phyloP scores from a whole-genome alignment of 257 asterid genomes.

The Forsythia viridissima region DNA sequence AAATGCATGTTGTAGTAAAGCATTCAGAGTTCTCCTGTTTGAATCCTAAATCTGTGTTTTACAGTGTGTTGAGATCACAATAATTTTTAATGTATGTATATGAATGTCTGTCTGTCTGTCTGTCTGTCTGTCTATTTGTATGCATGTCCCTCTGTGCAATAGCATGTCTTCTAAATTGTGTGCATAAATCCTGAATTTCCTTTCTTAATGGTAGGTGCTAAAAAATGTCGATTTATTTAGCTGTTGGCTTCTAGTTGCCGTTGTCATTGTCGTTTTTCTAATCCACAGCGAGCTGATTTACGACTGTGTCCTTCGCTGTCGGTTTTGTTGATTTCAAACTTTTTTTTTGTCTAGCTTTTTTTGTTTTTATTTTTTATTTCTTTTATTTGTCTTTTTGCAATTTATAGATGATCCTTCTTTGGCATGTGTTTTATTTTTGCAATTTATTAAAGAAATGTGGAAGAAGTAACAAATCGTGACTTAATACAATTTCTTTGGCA shows the following conservation, averaged over 20 bases:
- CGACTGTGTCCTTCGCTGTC: neutral
- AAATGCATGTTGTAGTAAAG: neutral
- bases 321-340: neutral
- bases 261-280: neutral
- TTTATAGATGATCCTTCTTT: neutral
- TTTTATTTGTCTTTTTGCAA: neutral
- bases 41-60: too few species aligned
- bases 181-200: neutral
- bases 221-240: neutral
- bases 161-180: conserved; percentile 6
- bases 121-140: neutral
- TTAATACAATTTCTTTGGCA: neutral
- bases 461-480: neutral
- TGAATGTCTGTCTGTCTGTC: neutral
- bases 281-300: neutral
- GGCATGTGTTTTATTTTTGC: neutral
- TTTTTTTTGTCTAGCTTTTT: too few species aligned
- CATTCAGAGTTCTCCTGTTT: too few species aligned
- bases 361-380: too few species aligned
- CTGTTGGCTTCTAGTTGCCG: neutral
- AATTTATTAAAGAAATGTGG: neutral
- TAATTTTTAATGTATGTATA: too few species aligned
- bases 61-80: too few species aligned
- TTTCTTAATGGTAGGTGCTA: neutral
- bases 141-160: neutral